These are phyloP conservation scores for Kazachstania taianensis DNA, from an alignment of 805 yeast species.

Conservation along the genomic window DNA sequence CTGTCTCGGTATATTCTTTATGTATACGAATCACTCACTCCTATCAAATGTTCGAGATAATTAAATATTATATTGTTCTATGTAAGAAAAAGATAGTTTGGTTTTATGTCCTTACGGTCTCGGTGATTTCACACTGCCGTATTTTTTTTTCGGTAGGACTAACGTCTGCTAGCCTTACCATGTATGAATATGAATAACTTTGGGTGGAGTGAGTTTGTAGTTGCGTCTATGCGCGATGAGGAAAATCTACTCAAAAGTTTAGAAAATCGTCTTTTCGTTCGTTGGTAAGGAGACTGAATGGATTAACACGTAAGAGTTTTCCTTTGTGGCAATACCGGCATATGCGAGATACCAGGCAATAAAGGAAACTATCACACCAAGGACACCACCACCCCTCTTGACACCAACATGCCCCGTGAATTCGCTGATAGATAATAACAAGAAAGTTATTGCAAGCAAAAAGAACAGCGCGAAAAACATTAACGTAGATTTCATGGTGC, in stretches of 20 bases:
- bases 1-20: too few relatives aligned
- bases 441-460: slow-evolving; percentile 43
- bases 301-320: slow-evolving; percentile 39
- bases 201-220: too few relatives aligned
- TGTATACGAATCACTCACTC: background rate
- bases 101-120: too few relatives aligned
- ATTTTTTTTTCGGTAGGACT: too few relatives aligned
- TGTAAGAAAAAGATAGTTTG: too few relatives aligned
- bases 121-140: too few relatives aligned
- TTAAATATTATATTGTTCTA: too few relatives aligned
- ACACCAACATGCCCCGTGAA: slow-evolving; percentile 34
- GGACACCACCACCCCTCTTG: slow-evolving; percentile 49
- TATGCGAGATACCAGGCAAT: slow-evolving; percentile 62
- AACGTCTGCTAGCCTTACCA: too few relatives aligned
- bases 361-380: slow-evolving; percentile 52
- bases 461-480: slow-evolving; percentile 51
- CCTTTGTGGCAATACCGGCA: slow-evolving; percentile 56
- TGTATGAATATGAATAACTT: too few relatives aligned
- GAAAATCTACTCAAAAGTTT: too few relatives aligned
- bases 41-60: too few relatives aligned
- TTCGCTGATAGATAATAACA: slow-evolving; percentile 43
- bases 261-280: slow-evolving; percentile 10
- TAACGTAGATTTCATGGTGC: slow-evolving; percentile 55
- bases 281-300: slow-evolving; percentile 28
- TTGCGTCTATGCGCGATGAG: too few relatives aligned